Evolutionary conservation across 2,329 filamentous ascomycete genomes (phyloP).

Genomic region (Alternaria sp.): DNA sequence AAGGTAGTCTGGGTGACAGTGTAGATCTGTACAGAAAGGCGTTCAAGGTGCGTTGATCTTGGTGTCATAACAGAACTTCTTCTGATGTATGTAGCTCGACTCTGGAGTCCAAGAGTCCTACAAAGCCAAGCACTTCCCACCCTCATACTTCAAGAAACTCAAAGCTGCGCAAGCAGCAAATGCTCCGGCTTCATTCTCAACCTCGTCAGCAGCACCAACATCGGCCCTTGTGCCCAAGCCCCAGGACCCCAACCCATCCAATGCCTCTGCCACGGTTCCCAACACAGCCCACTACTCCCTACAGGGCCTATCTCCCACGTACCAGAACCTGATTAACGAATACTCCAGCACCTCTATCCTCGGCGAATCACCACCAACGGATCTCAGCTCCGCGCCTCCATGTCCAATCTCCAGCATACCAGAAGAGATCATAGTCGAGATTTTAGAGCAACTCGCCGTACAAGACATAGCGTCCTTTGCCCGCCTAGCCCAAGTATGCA

Average conservation of each 20-base stretch:
- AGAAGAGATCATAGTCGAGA: constrained; percentile 82
- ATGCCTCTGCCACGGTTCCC: constrained; percentile 61
- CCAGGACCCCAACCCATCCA: constrained; percentile 58
- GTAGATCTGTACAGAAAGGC: constrained; percentile 87
- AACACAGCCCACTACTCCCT: constrained; percentile 66
- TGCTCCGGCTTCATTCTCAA: constrained; percentile 4
- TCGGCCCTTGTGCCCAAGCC: constrained; percentile 51
- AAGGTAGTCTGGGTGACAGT: constrained; percentile 88
- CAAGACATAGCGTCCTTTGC: constrained; percentile 79
- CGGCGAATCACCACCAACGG: constrained; percentile 71
- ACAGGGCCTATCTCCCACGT: constrained; percentile 63
- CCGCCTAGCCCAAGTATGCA: constrained; percentile 82
- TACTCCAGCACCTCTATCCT: constrained; percentile 77
- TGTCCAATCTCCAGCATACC: constrained; percentile 82
- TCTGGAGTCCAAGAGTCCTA: constrained; percentile 83
- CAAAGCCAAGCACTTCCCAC: constrained; percentile 88
- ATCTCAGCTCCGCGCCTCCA: constrained; percentile 75
- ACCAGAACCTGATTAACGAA: constrained; percentile 75
- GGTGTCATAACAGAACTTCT: neutral
- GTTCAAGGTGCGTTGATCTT: constrained; percentile 70
- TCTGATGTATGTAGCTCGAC: constrained; percentile 70
- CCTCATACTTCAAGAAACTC: constrained; percentile 58
- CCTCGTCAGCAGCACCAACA: constrained; percentile 14
- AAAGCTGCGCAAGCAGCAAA: constrained; percentile 20
- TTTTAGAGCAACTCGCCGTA: constrained; percentile 75